A percentile compares a stretch with the other conserved stretches of the same genome.
Evolutionary conservation across 1,284 basidiomycete genomes (phyloP).

Genomic region (Leucoagaricus sp.): DNA sequence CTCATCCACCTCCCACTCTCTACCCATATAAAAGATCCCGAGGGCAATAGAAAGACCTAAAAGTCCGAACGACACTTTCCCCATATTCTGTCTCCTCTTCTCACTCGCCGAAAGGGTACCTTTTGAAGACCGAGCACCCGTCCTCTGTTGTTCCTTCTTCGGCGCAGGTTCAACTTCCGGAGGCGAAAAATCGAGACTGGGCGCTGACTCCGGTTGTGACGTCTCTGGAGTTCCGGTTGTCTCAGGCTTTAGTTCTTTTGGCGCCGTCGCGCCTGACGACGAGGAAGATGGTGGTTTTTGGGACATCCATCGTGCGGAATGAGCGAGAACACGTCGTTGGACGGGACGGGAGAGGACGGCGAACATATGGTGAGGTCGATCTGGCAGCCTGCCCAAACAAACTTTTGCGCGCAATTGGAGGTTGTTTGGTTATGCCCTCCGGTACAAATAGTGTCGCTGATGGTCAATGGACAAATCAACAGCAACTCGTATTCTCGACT

Average conservation of each 20-base stretch:
- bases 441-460: constrained; percentile 3
- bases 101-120: constrained; percentile 76
- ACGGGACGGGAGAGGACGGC: constrained; percentile 33
- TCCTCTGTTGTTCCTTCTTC: constrained; percentile 38
- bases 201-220: constrained; percentile 28
- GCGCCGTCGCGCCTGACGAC: constrained; percentile 12
- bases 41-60: constrained; percentile 49
- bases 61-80: constrained; percentile 55
- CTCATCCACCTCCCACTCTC: constrained; percentile 64
- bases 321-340: constrained; percentile 31
- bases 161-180: constrained; percentile 34
- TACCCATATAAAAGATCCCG: constrained; percentile 54
- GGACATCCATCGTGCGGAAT: constrained; percentile 35
- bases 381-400: neutral
- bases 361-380: constrained; percentile 15
- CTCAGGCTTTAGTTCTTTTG: constrained; percentile 17
- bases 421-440: constrained; percentile 4
- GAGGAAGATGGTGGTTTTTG: constrained; percentile 28
- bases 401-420: constrained; percentile 3
- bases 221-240: constrained; percentile 16
- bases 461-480: neutral
- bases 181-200: constrained; percentile 61
- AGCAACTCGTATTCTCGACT: no score
- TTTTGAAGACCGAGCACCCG: constrained; percentile 74
- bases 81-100: constrained; percentile 56